Evolutionary conservation across 441 rosid genomes (phyloP).

Genomic region (Sinapis alba): DNA sequence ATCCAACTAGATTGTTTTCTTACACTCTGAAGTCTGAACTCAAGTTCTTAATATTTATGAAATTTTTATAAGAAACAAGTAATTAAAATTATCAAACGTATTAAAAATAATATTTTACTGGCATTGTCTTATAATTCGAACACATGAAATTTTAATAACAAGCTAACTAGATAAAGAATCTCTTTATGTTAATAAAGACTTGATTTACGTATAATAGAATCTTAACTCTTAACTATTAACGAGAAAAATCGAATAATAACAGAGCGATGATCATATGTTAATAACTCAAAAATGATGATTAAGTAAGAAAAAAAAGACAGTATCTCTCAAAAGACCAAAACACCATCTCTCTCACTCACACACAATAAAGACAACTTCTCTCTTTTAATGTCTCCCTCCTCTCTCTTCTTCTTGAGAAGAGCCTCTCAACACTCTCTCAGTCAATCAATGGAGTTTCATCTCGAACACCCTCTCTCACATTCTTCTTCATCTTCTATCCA

Average conservation of each 20-base stretch:
- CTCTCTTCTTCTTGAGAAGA: constrained; percentile 21
- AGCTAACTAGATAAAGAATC: neutral
- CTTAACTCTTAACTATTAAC: neutral
- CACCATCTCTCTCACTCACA: constrained; percentile 5
- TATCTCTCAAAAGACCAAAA: constrained; percentile 38
- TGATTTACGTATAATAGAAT: constrained; percentile 1
- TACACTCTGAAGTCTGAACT: neutral
- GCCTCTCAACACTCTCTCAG: constrained; percentile 1
- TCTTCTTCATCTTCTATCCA: constrained; percentile 34
- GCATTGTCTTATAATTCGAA: neutral
- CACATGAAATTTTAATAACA: neutral
- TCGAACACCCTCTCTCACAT: constrained; percentile 60
- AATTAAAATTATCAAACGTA: neutral
- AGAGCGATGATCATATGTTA: constrained; percentile 23
- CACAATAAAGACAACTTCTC: constrained; percentile 34
- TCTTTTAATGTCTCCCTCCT: constrained; percentile 28
- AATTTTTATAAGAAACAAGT: neutral
- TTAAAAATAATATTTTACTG: neutral
- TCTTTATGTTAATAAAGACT: neutral
- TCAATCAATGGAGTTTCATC: constrained; percentile 59
- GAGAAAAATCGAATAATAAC: constrained; percentile 5
- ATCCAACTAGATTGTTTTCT: neutral
- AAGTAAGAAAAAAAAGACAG: neutral
- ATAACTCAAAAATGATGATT: constrained; percentile 22
- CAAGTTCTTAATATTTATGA: neutral